Conservation (phyloP, 257 asterid genomes). For the Salvia rosmarinus region DNA sequence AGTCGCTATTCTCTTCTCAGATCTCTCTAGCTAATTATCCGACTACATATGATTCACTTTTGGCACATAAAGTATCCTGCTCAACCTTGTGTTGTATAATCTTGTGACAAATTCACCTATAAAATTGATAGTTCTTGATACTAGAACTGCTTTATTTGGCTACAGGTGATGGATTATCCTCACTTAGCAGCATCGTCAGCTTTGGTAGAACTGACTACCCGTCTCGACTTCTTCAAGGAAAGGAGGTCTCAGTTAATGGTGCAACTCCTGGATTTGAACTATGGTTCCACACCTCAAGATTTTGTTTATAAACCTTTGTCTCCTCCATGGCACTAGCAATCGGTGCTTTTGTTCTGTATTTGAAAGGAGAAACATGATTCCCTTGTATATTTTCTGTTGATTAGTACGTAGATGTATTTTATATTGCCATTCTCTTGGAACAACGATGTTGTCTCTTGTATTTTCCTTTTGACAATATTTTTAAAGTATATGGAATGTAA, state of each 20-base stretch:
- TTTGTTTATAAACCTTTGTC: slow-evolving; percentile 71
- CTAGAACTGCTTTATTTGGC: slow-evolving; percentile 6
- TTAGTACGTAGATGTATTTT: slow-evolving; percentile 37
- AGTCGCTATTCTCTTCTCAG: too few species aligned
- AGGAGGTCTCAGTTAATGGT: slow-evolving; percentile 96
- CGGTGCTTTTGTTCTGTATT: slow-evolving; percentile 30
- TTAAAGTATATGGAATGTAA: slow-evolving; percentile 35
- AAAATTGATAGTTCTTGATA: background rate
- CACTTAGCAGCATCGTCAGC: slow-evolving; percentile 72
- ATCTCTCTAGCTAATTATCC: slow-evolving; percentile 6
- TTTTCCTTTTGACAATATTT: slow-evolving; percentile 4
- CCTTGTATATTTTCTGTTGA: slow-evolving; percentile 39
- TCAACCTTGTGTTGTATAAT: background rate
- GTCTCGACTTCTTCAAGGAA: slow-evolving; percentile 96
- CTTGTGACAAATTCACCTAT: background rate
- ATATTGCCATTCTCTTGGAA: slow-evolving; percentile 26
- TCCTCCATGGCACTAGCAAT: slow-evolving; percentile 75
- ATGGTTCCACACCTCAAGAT: slow-evolving; percentile 66
- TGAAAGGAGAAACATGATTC: slow-evolving; percentile 11
- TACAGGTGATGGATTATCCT: slow-evolving; percentile 66
- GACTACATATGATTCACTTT: too few species aligned
- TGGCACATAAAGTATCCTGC: too few species aligned
- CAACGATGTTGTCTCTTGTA: slow-evolving; percentile 3
- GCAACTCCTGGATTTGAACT: slow-evolving; percentile 85
- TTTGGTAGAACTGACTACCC: slow-evolving; percentile 83